Evolutionary conservation across 2,329 filamentous ascomycete species (phyloP), one percentile per base, ranked within the genome.

Genomic region (Aspergillus novofumigatus): DNA sequence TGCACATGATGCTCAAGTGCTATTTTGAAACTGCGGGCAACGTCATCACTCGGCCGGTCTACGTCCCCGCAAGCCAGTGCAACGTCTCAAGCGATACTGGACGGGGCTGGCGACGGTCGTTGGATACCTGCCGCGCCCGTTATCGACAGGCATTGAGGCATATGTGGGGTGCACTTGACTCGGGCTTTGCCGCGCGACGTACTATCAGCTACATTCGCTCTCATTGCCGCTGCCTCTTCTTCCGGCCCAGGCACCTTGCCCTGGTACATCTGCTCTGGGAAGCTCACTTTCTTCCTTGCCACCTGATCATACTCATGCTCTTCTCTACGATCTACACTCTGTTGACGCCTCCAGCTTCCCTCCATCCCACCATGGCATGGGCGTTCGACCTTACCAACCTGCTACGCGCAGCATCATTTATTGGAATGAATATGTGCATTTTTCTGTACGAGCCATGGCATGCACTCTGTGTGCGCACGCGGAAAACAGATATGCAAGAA

Each of bases 1-100:
- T 90, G 67, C 88, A 91, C 75, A 90, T 90, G 88, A 88, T 88
- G 68, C 79, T 90, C 60, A 90, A 90, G 77, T 90, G 86, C 70
- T 90, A 90, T 76, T 90, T 90, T 62, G 85, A 86, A 1, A 80
- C 89, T 20, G 88, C 87, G 59, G 88, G 88, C 3, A 85, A 89
- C 67, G 69, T 90, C 54, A 85, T 85, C 11, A 82, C 83, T 49
- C 80, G 82, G 51, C 84, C 86, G 3, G 80, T 91, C 29, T 76
- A 86, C 63, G 86, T 85, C 59, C 87, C 88, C 2, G 86, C 89
- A 57, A 90, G 85, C 6, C 32, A 38, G 32, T 38, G 32, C 32
- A 38, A 38, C 14, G 14, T 38, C 5, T 17, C 32, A 6, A 38
- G 32, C 3, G 32, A 38, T 38, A 38, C 32, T 3, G 32, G 14